phyloP scores from a whole-genome alignment of 2,329 filamentous ascomycete species.

The Macrophomina phaseolina region DNA sequence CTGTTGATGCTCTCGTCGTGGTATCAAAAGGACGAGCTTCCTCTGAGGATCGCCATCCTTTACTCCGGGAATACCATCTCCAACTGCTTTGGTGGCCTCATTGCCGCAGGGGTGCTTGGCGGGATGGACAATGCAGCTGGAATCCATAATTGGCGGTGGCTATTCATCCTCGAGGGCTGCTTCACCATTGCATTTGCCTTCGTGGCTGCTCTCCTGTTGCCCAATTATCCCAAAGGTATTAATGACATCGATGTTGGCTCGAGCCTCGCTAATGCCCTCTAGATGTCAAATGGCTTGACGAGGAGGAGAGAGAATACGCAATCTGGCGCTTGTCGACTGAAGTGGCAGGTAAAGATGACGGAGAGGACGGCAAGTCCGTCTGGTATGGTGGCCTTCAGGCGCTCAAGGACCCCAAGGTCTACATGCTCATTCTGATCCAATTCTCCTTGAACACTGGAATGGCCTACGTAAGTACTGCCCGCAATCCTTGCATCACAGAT shows the following conservation, averaged over 20 bases:
- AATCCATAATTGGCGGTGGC: conserved; percentile 45
- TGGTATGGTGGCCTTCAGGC: conserved; percentile 64
- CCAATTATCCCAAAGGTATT: conserved; percentile 41
- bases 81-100: conserved; percentile 59
- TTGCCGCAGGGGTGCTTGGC: conserved; percentile 58
- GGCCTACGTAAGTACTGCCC: conserved; percentile 56
- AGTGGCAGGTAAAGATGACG: conserved; percentile 63
- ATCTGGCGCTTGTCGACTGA: conserved; percentile 63
- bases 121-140: conserved; percentile 42
- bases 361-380: conserved; percentile 57
- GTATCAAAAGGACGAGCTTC: conserved; percentile 60
- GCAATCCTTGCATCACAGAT: neutral
- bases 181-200: conserved; percentile 44
- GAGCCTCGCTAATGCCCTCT: conserved; percentile 53
- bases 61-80: conserved; percentile 58
- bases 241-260: neutral
- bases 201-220: conserved; percentile 43
- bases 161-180: conserved; percentile 42
- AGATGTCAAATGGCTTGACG: conserved; percentile 57
- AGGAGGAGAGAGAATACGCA: conserved; percentile 13
- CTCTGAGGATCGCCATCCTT: conserved; percentile 57
- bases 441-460: conserved; percentile 49
- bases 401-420: conserved; percentile 66
- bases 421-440: conserved; percentile 65
- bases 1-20: conserved; percentile 59